Conservation (phyloP, 148 eudicot species). For the Camellia lanceoleosa region DNA sequence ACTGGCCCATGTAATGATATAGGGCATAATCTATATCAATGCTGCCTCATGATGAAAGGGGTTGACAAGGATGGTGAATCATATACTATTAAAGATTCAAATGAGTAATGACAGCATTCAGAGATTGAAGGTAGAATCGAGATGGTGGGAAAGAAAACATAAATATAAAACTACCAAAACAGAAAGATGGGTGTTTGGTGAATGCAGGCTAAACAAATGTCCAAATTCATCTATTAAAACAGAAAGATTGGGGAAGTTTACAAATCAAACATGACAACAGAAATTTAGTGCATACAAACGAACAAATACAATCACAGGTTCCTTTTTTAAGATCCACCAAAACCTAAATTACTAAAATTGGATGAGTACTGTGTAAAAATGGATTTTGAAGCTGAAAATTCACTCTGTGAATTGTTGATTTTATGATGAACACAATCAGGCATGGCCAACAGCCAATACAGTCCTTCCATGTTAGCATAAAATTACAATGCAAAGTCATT, state of each 20-base stretch:
- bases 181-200: constrained; percentile 6
- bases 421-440: background rate
- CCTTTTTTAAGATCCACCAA: background rate
- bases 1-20: background rate
- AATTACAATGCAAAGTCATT: background rate
- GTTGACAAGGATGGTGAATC: background rate
- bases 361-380: background rate
- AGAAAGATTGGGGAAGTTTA: background rate
- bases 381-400: background rate
- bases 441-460: background rate
- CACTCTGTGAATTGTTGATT: no score
- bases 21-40: background rate
- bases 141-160: background rate
- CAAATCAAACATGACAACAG: background rate
- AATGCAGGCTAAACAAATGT: background rate
- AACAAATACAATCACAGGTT: background rate
- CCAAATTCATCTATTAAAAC: background rate
- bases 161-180: no score
- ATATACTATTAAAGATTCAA: background rate
- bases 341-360: background rate
- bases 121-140: background rate
- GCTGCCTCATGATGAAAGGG: background rate
- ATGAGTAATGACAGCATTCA: no score
- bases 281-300: background rate
- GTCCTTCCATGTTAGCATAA: background rate